Percentiles rank a stretch among this genome's conserved stretches.
phyloP scores from a whole-genome alignment of 2,329 filamentous ascomycete species.

The Fusarium continuum region DNA sequence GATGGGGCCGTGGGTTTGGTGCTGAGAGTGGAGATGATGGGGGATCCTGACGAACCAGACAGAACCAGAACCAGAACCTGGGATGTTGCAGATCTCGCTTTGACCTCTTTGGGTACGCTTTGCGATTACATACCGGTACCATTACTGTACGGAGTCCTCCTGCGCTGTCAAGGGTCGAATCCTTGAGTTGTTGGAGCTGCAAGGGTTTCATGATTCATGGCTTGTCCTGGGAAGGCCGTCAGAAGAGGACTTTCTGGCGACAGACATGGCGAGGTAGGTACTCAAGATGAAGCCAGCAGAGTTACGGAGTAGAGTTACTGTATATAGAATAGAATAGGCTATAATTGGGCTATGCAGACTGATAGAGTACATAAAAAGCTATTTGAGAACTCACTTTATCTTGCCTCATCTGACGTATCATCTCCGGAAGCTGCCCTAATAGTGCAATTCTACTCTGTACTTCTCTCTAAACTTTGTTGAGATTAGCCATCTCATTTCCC shows the following conservation, averaged over 20 bases:
- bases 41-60: conserved; percentile 5
- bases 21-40: no score
- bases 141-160: no score
- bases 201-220: neutral
- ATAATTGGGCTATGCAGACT: neutral
- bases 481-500: no score
- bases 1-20: neutral
- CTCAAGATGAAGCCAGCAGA: neutral
- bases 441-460: conserved; percentile 1
- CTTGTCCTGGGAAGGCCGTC: neutral
- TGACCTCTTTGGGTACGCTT: neutral
- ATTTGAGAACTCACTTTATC: neutral
- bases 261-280: neutral
- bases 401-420: conserved; percentile 11
- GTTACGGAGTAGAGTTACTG: no score
- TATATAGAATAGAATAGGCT: neutral
- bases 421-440: neutral
- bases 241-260: neutral
- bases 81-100: conserved; percentile 31
- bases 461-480: neutral
- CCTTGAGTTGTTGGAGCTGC: neutral
- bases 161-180: neutral
- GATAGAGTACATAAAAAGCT: no score
- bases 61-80: no score
- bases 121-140: no score